Evolutionary conservation across 2,329 filamentous ascomycete species (phyloP).

Genomic region (Cercospora beticola): DNA sequence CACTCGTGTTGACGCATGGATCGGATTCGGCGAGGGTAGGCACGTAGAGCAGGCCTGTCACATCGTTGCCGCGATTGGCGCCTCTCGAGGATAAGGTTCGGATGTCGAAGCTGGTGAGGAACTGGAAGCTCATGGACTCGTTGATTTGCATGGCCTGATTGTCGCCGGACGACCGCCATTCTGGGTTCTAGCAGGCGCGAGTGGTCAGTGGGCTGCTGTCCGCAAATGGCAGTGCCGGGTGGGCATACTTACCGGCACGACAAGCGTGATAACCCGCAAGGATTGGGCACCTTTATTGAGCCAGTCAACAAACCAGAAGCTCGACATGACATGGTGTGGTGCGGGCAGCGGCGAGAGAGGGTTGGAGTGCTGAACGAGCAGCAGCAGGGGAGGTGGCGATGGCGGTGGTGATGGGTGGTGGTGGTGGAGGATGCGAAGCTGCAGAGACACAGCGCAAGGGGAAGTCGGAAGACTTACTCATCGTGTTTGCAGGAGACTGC

Average conservation of each 20-base stretch:
- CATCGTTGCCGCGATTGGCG: constrained; percentile 59
- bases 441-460: neutral
- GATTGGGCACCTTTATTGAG: constrained; percentile 30
- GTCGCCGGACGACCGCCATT: constrained; percentile 17
- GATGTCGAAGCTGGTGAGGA: constrained; percentile 54
- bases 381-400: neutral
- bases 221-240: neutral
- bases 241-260: constrained; percentile 25
- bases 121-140: constrained; percentile 38
- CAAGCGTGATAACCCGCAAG: constrained; percentile 34
- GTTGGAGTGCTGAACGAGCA: neutral
- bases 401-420: neutral
- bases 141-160: constrained; percentile 26
- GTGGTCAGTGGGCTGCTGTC: neutral
- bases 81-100: constrained; percentile 73
- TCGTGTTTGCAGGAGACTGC: neutral
- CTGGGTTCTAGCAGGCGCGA: constrained; percentile 23
- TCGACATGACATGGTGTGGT: constrained; percentile 16
- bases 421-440: neutral
- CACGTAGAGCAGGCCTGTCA: constrained; percentile 81
- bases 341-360: neutral
- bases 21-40: constrained; percentile 63
- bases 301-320: constrained; percentile 23
- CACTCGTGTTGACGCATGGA: constrained; percentile 63
- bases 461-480: constrained; percentile 7